These are phyloP conservation scores for Backusella macrospora DNA, from an alignment of 192 early-diverging fungal species.

Conservation along the genomic window DNA sequence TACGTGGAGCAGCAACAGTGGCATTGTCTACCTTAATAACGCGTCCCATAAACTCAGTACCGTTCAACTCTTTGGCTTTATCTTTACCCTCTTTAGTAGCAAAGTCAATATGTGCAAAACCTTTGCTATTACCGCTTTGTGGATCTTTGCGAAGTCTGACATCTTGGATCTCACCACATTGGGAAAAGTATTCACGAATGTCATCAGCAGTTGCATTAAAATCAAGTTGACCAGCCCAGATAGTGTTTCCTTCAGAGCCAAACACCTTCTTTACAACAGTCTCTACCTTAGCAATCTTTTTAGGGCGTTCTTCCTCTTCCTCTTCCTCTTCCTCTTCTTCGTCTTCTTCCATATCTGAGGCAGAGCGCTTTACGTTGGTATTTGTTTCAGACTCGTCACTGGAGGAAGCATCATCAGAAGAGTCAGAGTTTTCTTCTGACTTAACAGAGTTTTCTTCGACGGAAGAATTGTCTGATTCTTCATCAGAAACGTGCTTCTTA, in stretches of 20 bases:
- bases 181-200: conserved; percentile 61
- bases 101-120: conserved; percentile 94
- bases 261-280: conserved; percentile 6
- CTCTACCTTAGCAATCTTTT: conserved; percentile 62
- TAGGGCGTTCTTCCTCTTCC: conserved; percentile 44
- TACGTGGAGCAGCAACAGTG: conserved; percentile 43
- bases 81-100: conserved; percentile 60
- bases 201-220: conserved; percentile 72
- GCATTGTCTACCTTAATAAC: conserved; percentile 80
- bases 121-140: conserved; percentile 72
- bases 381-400: conserved; percentile 14
- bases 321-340: conserved; percentile 27
- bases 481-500: background rate
- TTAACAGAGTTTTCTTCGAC: background rate
- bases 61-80: conserved; percentile 68
- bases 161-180: conserved; percentile 69
- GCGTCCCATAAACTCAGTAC: conserved; percentile 82
- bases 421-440: conserved; percentile 8
- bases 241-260: conserved; percentile 43
- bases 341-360: background rate
- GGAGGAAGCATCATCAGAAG: conserved; percentile 9
- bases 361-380: background rate
- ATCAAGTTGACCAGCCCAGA: conserved; percentile 76
- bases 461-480: conserved; percentile 12
- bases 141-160: conserved; percentile 66